Percentiles rank a stretch among this genome's conserved stretches.
Evolutionary conservation across 129 eudicot species (phyloP).

Genomic region (Tagetes erecta): DNA sequence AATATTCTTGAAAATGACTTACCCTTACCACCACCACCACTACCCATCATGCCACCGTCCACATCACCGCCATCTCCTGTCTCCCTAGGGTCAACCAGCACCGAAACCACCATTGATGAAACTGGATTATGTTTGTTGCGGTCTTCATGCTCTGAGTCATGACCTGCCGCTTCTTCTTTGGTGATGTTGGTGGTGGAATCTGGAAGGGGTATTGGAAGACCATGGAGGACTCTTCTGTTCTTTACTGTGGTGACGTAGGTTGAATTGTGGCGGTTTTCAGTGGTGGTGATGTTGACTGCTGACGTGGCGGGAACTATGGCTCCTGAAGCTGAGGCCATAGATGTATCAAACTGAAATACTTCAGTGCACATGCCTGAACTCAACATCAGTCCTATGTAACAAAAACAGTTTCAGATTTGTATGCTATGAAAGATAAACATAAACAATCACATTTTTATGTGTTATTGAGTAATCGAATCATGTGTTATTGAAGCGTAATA

Average conservation of each 20-base stretch:
- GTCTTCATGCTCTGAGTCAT: constrained; percentile 45
- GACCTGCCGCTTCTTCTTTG: constrained; percentile 39
- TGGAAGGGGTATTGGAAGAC: constrained; percentile 62
- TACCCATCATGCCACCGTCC: constrained; percentile 71
- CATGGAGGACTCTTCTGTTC: constrained; percentile 80
- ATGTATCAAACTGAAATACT: constrained; percentile 93
- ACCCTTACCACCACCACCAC: constrained; percentile 36
- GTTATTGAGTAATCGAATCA: background rate
- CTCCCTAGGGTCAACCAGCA: constrained; percentile 90
- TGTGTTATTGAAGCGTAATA: background rate
- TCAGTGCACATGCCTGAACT: constrained; percentile 94
- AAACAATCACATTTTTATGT: background rate
- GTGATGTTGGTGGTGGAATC: constrained; percentile 51
- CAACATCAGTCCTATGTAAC: constrained; percentile 82
- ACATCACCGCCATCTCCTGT: constrained; percentile 66
- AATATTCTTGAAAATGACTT: constrained; percentile 82
- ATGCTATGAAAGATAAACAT: background rate
- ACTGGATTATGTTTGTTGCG: constrained; percentile 41
- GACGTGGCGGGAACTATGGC: constrained; percentile 65
- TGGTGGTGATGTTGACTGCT: constrained; percentile 45
- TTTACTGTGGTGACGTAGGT: constrained; percentile 51
- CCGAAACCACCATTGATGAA: constrained; percentile 91
- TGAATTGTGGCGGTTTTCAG: constrained; percentile 45
- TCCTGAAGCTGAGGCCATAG: constrained; percentile 60
- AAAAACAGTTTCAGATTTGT: background rate